Percentiles rank a stretch among this genome's conserved stretches.
Evolutionary conservation across 441 rosid species (phyloP).

Genomic region (Metrosideros polymorpha): DNA sequence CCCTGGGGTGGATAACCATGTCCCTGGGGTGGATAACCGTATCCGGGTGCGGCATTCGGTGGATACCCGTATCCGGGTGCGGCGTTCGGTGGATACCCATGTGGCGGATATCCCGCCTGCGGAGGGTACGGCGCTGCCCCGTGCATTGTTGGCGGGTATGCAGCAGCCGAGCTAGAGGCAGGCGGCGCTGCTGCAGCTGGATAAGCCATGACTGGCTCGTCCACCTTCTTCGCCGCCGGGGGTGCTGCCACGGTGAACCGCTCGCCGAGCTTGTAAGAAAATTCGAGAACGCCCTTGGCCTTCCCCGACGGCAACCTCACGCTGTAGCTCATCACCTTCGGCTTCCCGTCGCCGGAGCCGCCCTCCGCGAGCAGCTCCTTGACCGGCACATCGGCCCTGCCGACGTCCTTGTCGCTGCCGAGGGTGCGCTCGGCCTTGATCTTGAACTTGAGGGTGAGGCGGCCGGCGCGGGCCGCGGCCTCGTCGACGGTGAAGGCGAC

Average conservation of each 20-base stretch:
- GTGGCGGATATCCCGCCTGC: not conserved
- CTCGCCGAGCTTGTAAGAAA: not conserved
- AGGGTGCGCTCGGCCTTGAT: not conserved
- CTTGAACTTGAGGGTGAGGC: not conserved
- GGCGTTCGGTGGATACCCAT: not conserved
- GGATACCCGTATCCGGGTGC: not conserved
- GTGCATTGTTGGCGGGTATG: not conserved
- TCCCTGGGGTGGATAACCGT: not conserved
- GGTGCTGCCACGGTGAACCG: not conserved
- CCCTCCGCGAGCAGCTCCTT: not conserved
- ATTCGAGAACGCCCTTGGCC: not conserved
- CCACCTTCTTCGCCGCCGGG: not conserved
- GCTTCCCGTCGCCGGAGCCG: not conserved
- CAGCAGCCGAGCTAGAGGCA: not conserved
- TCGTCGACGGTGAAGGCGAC: not conserved
- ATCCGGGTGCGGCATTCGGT: not conserved
- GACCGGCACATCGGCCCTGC: not conserved
- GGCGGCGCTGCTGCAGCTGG: not conserved
- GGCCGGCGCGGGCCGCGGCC: not conserved
- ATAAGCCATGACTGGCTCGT: not conserved
- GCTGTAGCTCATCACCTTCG: not conserved
- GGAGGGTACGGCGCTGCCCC: not conserved
- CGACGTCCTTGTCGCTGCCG: not conserved
- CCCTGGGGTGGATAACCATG: not conserved
- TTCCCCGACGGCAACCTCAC: not conserved